phyloP scores from a whole-genome alignment of 192 early-diverging fungal genomes.

The Backusella psychrophila region DNA sequence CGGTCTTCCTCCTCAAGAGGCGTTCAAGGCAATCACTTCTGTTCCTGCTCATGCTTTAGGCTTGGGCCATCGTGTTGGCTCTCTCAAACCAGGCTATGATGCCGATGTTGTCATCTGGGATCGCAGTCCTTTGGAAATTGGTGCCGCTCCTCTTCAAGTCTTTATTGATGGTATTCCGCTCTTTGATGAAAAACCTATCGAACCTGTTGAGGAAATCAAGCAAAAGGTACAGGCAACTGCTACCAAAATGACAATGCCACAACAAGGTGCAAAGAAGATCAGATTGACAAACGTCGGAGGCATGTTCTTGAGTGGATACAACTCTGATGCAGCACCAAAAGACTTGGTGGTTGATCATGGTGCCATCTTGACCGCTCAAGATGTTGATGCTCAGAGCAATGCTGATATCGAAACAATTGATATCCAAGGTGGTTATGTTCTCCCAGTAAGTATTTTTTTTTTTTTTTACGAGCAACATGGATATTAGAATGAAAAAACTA shows the following conservation, averaged over 20 bases:
- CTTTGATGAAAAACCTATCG: slow-evolving; percentile 39
- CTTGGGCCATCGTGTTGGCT: slow-evolving; percentile 64
- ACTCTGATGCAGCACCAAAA: background rate
- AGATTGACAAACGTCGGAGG: slow-evolving; percentile 23
- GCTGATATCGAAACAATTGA: slow-evolving; percentile 38
- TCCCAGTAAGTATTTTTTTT: slow-evolving; percentile 52
- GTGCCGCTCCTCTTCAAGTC: slow-evolving; percentile 72
- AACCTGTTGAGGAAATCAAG: slow-evolving; percentile 25
- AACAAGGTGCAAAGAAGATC: slow-evolving; percentile 12
- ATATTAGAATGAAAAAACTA: background rate
- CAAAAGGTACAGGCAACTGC: slow-evolving; percentile 13
- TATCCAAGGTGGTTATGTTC: slow-evolving; percentile 56
- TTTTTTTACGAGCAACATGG: background rate
- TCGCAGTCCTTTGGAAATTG: slow-evolving; percentile 62
- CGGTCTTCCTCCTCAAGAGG: slow-evolving; percentile 56
- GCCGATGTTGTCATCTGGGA: slow-evolving; percentile 84
- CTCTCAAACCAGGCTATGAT: slow-evolving; percentile 65
- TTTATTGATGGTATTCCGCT: slow-evolving; percentile 70
- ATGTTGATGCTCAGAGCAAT: slow-evolving; percentile 8
- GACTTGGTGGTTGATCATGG: background rate
- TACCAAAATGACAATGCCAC: slow-evolving; percentile 5
- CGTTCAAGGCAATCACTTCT: slow-evolving; percentile 66
- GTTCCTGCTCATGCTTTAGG: slow-evolving; percentile 71
- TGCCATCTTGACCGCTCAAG: slow-evolving; percentile 53
- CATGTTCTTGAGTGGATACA: slow-evolving; percentile 12